Evolutionary conservation across 305 asterid species (phyloP).

Genomic region (Fraxinus albicans): DNA sequence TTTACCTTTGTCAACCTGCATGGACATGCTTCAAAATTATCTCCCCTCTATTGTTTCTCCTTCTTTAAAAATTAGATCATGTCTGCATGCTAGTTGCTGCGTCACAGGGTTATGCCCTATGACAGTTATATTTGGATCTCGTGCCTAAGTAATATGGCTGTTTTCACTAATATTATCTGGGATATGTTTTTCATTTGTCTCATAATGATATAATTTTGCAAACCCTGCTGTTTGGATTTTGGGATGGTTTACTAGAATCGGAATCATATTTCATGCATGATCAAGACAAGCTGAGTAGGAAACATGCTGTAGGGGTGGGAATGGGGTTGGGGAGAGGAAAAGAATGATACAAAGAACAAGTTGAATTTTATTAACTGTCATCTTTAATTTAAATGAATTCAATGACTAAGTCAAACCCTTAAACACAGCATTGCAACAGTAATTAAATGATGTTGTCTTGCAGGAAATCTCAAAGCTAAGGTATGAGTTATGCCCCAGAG

Average conservation of each 20-base stretch:
- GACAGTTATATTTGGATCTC: background rate
- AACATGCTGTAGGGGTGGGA: background rate
- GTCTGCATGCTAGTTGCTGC: background rate
- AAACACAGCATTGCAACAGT: background rate
- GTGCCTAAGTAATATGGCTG: background rate
- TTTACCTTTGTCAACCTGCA: background rate
- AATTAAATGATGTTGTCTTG: constrained; percentile 18
- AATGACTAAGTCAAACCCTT: constrained; percentile 8
- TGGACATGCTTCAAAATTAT: background rate
- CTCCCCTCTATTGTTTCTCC: background rate
- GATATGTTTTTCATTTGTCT: background rate
- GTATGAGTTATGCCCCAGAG: constrained; percentile 81
- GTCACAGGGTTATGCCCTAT: background rate
- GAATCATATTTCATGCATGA: background rate
- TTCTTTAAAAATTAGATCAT: background rate
- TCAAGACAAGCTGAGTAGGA: background rate
- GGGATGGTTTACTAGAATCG: background rate
- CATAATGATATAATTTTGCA: background rate
- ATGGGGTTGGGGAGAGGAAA: background rate
- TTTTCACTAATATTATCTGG: background rate
- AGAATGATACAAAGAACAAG: background rate
- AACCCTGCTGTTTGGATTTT: background rate
- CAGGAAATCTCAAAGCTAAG: constrained; percentile 91
- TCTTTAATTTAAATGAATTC: constrained; percentile 1
- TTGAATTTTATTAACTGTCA: background rate